Conservation (phyloP, 73 alveolate genomes). For the Uronychia setigera region DNA sequence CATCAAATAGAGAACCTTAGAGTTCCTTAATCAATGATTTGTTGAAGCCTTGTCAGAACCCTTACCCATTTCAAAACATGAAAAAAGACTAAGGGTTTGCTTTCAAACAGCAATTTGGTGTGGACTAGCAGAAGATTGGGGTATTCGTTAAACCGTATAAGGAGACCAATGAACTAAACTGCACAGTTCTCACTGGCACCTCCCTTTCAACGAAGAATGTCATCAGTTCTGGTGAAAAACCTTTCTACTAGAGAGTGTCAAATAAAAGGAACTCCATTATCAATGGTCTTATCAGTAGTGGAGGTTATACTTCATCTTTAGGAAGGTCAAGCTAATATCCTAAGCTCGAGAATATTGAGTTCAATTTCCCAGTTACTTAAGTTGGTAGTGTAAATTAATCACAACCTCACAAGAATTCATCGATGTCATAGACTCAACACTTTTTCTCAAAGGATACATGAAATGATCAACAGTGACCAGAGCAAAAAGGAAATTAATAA, state of each 20-base stretch:
- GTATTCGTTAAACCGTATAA: background rate
- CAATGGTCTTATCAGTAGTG: background rate
- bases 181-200: background rate
- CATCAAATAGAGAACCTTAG: too few species aligned
- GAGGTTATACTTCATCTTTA: background rate
- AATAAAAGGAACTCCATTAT: background rate
- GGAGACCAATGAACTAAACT: background rate
- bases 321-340: background rate
- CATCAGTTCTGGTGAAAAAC: background rate
- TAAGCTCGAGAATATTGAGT: background rate
- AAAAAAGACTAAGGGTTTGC: too few species aligned
- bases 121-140: too few species aligned
- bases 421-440: background rate
- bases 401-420: background rate
- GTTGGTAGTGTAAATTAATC: too few species aligned
- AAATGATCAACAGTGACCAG: too few species aligned
- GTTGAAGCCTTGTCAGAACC: too few species aligned
- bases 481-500: background rate
- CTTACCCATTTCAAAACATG: too few species aligned
- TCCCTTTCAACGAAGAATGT: background rate
- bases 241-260: background rate
- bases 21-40: too few species aligned
- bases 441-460: too few species aligned
- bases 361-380: background rate
- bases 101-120: too few species aligned